phyloP scores from a whole-genome alignment of 192 early-diverging fungal genomes.

The Backusella parvicylindrica region DNA sequence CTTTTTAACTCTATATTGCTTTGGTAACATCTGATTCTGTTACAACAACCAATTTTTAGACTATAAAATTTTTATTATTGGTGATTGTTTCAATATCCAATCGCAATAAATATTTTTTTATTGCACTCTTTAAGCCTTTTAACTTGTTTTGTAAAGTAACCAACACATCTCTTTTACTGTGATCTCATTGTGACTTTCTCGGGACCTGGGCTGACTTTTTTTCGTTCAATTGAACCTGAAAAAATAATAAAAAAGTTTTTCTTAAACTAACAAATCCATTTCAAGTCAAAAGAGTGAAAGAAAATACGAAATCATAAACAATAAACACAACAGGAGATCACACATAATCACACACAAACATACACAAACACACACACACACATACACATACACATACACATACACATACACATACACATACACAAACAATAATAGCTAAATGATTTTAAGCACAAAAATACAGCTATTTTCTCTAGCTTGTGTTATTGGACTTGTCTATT shows the following conservation, averaged over 20 bases:
- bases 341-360: neutral
- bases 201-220: neutral
- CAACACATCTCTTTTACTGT: neutral
- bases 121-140: neutral
- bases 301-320: neutral
- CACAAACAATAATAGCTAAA: neutral
- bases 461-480: neutral
- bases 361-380: neutral
- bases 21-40: neutral
- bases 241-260: neutral
- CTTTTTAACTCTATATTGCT: neutral
- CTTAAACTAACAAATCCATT: neutral
- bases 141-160: neutral
- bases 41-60: neutral
- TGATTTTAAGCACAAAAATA: conserved; percentile 1
- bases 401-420: neutral
- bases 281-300: neutral
- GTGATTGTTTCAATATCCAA: neutral
- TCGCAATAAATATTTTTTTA: neutral
- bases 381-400: neutral
- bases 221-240: neutral
- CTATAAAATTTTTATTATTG: neutral
- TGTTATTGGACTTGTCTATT: neutral
- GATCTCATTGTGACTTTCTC: neutral
- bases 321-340: neutral